Evolutionary conservation across 306 rosid species (phyloP), one percentile per base, ranked within the genome.

Genomic region (Ammopiptanthus mongolicus): DNA sequence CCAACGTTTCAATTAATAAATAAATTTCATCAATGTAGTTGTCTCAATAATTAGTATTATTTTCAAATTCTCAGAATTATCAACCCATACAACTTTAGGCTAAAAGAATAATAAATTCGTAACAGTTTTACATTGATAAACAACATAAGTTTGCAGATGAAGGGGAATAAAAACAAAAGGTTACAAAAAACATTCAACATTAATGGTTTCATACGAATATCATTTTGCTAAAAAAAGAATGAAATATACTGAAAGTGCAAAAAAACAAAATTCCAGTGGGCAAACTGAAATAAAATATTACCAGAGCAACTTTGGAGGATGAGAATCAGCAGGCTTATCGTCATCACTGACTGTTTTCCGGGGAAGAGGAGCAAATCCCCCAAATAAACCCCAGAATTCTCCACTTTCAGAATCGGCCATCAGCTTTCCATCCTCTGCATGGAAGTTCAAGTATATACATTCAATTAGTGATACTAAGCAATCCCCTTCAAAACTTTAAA

Each of bases 321-420:
- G 87, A 88, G 92, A 85, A 78, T 80, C 90, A 80, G 76, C 48
- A 74, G 29, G 36, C 59, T 80, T 88, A 65, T 92, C 94, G 22
- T 88, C 92, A 56, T 83, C 89, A 58, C 83, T 80, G 71, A 80
- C 84, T 74, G 92, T 61, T 86, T 85, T 92, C 83, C 88, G 86
- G 8, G 99, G 98, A 86, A 96, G 99, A 74, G 99, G 99, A 81
- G 99, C 99, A 69, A 96, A 96, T 63, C 98, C 99, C 71, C 99
- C 98, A 84, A 96, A 96, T 53, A 88, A 86, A 75, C 86, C 91
- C 99, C 99, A 96, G 69, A 96, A 96, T 77, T 96, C 99, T 84
- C 99, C 99, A 73, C 86, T 78, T 62, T 96, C 99, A 64, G 94
- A 74, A 89, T 96, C 99, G 59, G 99, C 88, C 99, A 96, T 96